Evolutionary conservation across 305 asterid species (phyloP).

Genomic region (Striga hermonthica): DNA sequence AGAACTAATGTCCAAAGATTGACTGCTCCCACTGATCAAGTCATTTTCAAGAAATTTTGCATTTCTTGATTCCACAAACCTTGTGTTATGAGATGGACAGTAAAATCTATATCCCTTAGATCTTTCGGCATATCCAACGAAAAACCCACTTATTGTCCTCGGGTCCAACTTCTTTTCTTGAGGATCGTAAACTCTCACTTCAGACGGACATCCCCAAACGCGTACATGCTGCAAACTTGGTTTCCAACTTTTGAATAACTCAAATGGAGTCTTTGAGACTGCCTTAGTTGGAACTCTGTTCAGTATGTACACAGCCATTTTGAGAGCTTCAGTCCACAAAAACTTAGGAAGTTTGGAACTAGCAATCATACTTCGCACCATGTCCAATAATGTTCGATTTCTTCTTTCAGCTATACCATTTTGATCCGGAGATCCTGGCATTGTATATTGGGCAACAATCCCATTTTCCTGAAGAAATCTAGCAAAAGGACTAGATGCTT

Average conservation of each 20-base stretch:
- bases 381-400: too few relatives aligned
- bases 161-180: not conserved
- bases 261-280: not conserved
- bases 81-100: not conserved
- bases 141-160: not conserved
- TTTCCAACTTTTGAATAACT: conserved; percentile 2
- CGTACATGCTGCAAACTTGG: not conserved
- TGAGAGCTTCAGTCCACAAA: not conserved
- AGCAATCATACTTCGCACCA: too few relatives aligned
- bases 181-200: not conserved
- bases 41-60: conserved; percentile 1
- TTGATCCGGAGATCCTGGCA: not conserved
- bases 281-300: not conserved
- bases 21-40: not conserved
- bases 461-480: not conserved
- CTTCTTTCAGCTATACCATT: too few relatives aligned
- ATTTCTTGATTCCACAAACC: not conserved
- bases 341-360: too few relatives aligned
- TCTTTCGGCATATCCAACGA: not conserved
- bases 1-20: not conserved
- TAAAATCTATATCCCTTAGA: not conserved
- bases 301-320: not conserved
- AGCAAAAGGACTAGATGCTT: not conserved
- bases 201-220: not conserved
- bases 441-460: not conserved